Base-by-base conservation (phyloP, 2,329 filamentous ascomycete species). In the Claviceps arundinis region DNA sequence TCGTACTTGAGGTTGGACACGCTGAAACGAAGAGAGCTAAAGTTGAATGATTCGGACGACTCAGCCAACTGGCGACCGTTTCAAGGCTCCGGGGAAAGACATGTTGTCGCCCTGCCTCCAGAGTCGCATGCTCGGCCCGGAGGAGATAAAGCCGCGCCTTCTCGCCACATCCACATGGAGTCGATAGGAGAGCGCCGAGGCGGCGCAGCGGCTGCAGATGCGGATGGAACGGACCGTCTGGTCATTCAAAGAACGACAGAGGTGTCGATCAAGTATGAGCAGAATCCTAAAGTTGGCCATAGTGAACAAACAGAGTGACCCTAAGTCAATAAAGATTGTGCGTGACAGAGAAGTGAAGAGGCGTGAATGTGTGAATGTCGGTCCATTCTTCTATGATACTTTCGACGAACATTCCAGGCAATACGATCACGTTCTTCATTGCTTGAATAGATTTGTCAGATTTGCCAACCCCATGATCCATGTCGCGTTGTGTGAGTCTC, bases 201-300 rank as follows among this genome's bases (percentile, higher is more conserved):
- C 26, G 34, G 30, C 24, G 22, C 24, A 40, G 17, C 26, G 37
- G 2, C 24, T n/a, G 30, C 11, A 2, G 22, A 48, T 11, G 41
- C 47, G 8, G 50, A 50, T 16, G 42, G 26, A 3, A 22, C 47
- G 37, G 50, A 52, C 13, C 37, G 47, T 14, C 34, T 52, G n/a
- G 14, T 52, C 17, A 54, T 56, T 13, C 46, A 52, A 17, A 47
- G 42, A 41, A 54, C 50, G 37, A 54, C 50, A 2, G 50, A 56
- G 34, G 42, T 54, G 8, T 30, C 42, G 24, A 38, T 54, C 16
- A 22, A 24, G 8, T 54, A 48, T 37, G 52, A 56, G 17, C 41
- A 40, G 8, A 41, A 49, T 24, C n/a, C 19, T 17, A 13, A 17
- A 17, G 14, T 22, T 17, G 7, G 34, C 6, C n/a, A 30, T 43